These are phyloP conservation scores for Odonthalia washingtoniensis DNA, from an alignment of 31 red algal species.

Conservation along the genomic window DNA sequence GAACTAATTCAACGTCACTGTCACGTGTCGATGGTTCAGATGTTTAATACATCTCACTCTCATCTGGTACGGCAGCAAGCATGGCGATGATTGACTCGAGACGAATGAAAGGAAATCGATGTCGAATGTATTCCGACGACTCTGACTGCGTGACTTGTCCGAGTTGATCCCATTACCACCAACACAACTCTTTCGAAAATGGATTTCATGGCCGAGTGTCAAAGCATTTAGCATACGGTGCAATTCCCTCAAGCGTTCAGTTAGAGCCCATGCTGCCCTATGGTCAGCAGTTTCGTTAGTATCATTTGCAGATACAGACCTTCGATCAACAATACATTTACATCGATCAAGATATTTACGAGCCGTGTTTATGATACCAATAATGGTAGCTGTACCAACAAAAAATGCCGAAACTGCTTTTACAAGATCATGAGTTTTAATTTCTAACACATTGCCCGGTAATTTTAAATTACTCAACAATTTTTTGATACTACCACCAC, in stretches of 20 bases:
- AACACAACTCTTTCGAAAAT: constrained; percentile 12
- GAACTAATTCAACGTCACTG: constrained; percentile 54
- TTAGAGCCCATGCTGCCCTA: constrained; percentile 16
- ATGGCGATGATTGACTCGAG: constrained; percentile 43
- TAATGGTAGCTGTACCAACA: constrained; percentile 49
- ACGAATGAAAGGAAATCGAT: constrained; percentile 29
- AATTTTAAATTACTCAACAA: not conserved
- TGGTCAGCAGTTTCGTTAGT: not conserved
- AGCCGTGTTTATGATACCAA: constrained; percentile 63
- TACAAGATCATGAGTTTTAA: constrained; percentile 44
- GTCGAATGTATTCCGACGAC: not conserved
- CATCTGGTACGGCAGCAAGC: constrained; percentile 54
- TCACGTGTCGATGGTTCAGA: not conserved
- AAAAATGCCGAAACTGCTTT: constrained; percentile 57
- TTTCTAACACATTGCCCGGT: constrained; percentile 8
- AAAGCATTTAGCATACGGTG: constrained; percentile 70
- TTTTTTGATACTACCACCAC: not conserved
- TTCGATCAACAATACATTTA: constrained; percentile 11
- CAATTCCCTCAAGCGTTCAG: constrained; percentile 66
- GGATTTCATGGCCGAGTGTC: constrained; percentile 55
- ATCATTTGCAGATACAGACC: not conserved
- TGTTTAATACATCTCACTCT: not conserved
- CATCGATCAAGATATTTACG: constrained; percentile 27
- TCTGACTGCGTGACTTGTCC: not conserved
- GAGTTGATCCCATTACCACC: not conserved